Evolutionary conservation across 345 rosid species (phyloP), one percentile per base, ranked within the genome.

Genomic region (Aquilaria yunnanensis): DNA sequence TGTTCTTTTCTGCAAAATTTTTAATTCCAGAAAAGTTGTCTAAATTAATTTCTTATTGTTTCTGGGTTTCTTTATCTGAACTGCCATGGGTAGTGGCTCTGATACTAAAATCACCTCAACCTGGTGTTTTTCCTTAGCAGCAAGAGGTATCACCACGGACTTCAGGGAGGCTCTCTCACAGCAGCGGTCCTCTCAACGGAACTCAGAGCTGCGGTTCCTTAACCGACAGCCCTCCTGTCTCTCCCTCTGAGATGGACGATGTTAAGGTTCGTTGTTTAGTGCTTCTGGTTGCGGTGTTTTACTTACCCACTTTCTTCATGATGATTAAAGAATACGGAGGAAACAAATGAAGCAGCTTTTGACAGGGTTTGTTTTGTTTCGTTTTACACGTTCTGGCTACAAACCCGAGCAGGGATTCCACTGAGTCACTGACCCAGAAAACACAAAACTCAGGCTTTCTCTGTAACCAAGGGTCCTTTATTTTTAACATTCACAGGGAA

Each of bases 171-270:
- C 84, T 89, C 47, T 89, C 96, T 7, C 93, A 92, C 56, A 89
- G 98, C 76, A 88, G 92, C 59, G 96, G 96, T 23, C 96, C 96
- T 66, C 83, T 85, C 14, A 85, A 72, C 33, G 83, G 83, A 54
- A 60, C 60, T 2, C 43, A 37, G 43, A 37, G 43, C 60, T 56
- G 70, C 66, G 92, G 92, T 62, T 90, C 98, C 14, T 77, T 87
- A 12, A 87, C 97, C 9, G 97, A 90, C 78, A 90, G 99, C 70
- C 96, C 99, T 32, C 99, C 99, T 8, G 96, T 90, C 49, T 94
- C 97, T 12, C 97, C 99, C 16, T 82, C 90, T 12, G 89, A 88
- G 55, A 67, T 75, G 65, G 92, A 94, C 63, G 97, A 88, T 58
- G 59, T 73, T 55, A 90, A 86, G 97, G 98, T 89, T 70, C 1